Evolutionary conservation across 1,139 yeast species (phyloP).

Genomic region (Protomyces gravidus): DNA sequence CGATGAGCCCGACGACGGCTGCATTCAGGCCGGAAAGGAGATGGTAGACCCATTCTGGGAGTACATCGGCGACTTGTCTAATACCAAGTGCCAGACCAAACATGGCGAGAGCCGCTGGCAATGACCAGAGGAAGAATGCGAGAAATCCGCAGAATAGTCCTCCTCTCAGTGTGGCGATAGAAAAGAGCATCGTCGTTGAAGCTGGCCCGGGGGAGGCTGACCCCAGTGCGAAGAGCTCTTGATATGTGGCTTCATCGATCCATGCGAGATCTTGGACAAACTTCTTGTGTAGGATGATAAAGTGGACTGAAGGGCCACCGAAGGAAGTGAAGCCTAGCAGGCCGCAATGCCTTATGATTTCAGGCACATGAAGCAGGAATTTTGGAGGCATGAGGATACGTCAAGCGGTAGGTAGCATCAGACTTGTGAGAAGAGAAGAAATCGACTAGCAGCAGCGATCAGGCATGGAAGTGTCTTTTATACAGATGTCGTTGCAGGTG

Average conservation of each 20-base stretch:
- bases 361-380: not conserved
- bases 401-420: no score
- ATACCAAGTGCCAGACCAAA: slow-evolving; percentile 29
- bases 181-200: slow-evolving; percentile 1
- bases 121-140: slow-evolving; percentile 1
- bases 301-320: slow-evolving; percentile 2
- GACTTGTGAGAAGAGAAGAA: no score
- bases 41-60: slow-evolving; percentile 29
- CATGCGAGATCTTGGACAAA: slow-evolving; percentile 3
- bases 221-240: slow-evolving; percentile 5
- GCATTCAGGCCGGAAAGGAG: slow-evolving; percentile 30
- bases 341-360: not conserved
- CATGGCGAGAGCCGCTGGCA: slow-evolving; percentile 31
- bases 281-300: slow-evolving; percentile 1
- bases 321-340: slow-evolving; percentile 12
- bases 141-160: not conserved
- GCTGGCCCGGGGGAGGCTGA: slow-evolving; percentile 6
- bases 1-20: slow-evolving; percentile 31
- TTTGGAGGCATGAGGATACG: not conserved
- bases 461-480: no score
- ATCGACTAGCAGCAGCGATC: no score
- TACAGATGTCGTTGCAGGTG: no score
- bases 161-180: not conserved
- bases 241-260: slow-evolving; percentile 4
- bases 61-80: slow-evolving; percentile 12